Conservation (phyloP, 2,329 filamentous ascomycete species). For the Diaporthe sp. region DNA sequence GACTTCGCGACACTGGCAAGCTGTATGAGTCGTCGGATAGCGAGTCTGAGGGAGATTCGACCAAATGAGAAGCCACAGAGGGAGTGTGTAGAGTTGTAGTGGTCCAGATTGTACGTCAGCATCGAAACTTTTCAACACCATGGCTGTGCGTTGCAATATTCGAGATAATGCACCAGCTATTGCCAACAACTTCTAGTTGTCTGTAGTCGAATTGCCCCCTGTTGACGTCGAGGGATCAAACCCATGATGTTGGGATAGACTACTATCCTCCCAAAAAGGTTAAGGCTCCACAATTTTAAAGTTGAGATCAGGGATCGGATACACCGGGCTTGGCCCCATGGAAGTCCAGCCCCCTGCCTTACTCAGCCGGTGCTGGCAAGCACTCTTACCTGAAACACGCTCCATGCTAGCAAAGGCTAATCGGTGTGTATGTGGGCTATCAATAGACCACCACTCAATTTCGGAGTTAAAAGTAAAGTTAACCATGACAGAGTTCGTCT, state of each 20-base stretch:
- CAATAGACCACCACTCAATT: background rate
- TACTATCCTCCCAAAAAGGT: background rate
- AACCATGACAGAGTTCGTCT: constrained; percentile 13
- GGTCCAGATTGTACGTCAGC: too few species aligned
- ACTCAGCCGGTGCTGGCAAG: background rate
- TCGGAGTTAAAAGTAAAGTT: background rate
- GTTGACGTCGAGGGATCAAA: background rate
- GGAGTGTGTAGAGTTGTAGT: too few species aligned
- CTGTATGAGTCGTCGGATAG: too few species aligned
- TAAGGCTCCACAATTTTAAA: background rate
- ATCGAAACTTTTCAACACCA: too few species aligned
- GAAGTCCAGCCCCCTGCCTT: background rate
- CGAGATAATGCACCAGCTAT: background rate
- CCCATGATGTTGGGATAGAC: background rate
- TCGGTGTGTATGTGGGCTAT: background rate
- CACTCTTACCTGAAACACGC: background rate
- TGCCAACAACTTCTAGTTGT: background rate
- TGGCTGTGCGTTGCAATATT: background rate
- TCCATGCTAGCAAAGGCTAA: background rate
- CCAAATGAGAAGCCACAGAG: too few species aligned
- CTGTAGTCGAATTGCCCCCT: background rate
- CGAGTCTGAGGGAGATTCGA: too few species aligned
- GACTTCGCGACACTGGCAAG: too few species aligned
- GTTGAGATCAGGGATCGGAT: constrained; percentile 6
- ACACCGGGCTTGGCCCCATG: constrained; percentile 6